Percentiles rank a stretch among this genome's conserved stretches.
These are phyloP conservation scores for Leccinum olivaceoglutinosum DNA, from an alignment of 1,284 basidiomycete genomes.

Conservation along the genomic window DNA sequence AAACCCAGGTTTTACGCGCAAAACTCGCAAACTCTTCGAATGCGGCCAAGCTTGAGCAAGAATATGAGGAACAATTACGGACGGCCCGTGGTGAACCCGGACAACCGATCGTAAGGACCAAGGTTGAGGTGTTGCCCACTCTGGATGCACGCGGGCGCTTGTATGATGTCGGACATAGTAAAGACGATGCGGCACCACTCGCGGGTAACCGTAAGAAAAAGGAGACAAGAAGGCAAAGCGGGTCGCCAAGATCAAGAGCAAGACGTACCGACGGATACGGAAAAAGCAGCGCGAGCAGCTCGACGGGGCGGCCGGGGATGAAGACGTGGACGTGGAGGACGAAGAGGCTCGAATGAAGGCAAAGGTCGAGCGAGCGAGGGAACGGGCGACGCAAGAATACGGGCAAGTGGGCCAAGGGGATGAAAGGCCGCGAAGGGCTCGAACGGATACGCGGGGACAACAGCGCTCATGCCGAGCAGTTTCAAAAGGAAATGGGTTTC, in stretches of 20 bases:
- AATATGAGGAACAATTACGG: slow-evolving; percentile 71
- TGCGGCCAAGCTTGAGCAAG: slow-evolving; percentile 69
- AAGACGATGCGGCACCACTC: slow-evolving; percentile 40
- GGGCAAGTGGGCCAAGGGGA: slow-evolving; percentile 75
- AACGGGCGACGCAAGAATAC: slow-evolving; percentile 83
- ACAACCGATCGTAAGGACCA: slow-evolving; percentile 46
- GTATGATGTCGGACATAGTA: slow-evolving; percentile 85
- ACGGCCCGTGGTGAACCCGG: slow-evolving; percentile 44
- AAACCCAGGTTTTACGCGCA: slow-evolving; percentile 89
- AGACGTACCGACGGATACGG: slow-evolving; percentile 84
- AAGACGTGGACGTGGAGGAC: slow-evolving; percentile 34
- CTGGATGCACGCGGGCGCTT: slow-evolving; percentile 81
- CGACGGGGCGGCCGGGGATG: slow-evolving; percentile 43
- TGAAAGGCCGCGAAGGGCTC: slow-evolving; percentile 59
- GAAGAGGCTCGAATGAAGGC: slow-evolving; percentile 58
- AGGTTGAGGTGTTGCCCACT: slow-evolving; percentile 84
- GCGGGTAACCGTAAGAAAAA: slow-evolving; percentile 76
- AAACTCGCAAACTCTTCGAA: slow-evolving; percentile 78
- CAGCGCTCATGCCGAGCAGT: slow-evolving; percentile 60
- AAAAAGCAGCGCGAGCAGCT: slow-evolving; percentile 71
- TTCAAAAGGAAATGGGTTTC: slow-evolving; percentile 61
- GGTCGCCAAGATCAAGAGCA: slow-evolving; percentile 93
- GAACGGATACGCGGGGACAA: slow-evolving; percentile 65
- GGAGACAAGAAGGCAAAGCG: slow-evolving; percentile 82
- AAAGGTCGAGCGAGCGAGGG: slow-evolving; percentile 76